Conservation (phyloP, 208 protist species). For the Trypanosoma platydactyli region DNA sequence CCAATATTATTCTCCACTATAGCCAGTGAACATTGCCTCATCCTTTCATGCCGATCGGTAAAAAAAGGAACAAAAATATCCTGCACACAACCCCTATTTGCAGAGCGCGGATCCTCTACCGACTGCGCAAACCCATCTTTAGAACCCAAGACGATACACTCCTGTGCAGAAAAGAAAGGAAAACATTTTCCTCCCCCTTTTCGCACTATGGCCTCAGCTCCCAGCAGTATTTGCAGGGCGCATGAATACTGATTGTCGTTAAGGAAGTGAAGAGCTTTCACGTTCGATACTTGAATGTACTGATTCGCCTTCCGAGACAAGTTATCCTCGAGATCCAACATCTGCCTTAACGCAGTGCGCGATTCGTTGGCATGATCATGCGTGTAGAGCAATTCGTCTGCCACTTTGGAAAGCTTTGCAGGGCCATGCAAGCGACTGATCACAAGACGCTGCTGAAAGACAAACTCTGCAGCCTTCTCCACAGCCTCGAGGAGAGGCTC, state of each 20-base stretch:
- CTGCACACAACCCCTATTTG: conserved; percentile 7
- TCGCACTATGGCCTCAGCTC: conserved; percentile 38
- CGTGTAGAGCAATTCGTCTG: background rate
- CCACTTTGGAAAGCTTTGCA: background rate
- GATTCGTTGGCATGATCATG: conserved; percentile 9
- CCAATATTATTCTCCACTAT: conserved; percentile 79
- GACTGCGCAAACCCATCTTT: conserved; percentile 6
- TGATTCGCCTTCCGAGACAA: conserved; percentile 23
- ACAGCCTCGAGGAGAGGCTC: conserved; percentile 3
- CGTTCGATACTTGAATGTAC: conserved; percentile 35
- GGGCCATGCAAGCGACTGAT: conserved; percentile 6
- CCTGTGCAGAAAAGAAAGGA: conserved; percentile 35
- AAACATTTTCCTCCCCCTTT: conserved; percentile 46
- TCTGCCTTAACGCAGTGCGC: conserved; percentile 1
- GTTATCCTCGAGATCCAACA: conserved; percentile 19
- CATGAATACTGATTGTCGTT: conserved; percentile 61
- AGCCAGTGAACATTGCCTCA: conserved; percentile 40
- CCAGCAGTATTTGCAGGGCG: conserved; percentile 51
- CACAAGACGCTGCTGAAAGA: conserved; percentile 24
- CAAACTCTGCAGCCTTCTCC: conserved; percentile 17
- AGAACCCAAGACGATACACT: conserved; percentile 22
- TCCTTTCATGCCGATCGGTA: conserved; percentile 39
- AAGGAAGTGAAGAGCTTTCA: conserved; percentile 53
- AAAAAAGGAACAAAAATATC: conserved; percentile 66
- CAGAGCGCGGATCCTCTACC: conserved; percentile 9